These are phyloP conservation scores for Russula brevipes DNA, from an alignment of 768 basidiomycete genomes.

Conservation along the genomic window DNA sequence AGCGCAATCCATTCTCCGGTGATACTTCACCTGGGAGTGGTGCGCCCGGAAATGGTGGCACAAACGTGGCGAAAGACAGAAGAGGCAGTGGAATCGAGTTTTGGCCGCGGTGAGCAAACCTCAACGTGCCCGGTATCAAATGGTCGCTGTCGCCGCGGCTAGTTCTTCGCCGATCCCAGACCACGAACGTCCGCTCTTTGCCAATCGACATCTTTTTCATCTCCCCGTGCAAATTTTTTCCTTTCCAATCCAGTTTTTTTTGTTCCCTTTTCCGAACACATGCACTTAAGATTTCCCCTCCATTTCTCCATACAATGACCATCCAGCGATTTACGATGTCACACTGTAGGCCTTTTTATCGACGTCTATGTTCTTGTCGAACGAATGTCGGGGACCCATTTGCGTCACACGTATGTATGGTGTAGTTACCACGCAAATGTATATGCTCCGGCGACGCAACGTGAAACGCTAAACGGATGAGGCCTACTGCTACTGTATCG, in stretches of 20 bases:
- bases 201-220: slow-evolving; percentile 17
- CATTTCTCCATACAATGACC: slow-evolving; percentile 11
- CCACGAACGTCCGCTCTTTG: slow-evolving; percentile 2
- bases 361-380: slow-evolving; percentile 6
- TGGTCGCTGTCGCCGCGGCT: neutral
- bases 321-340: slow-evolving; percentile 12
- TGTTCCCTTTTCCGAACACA: slow-evolving; percentile 1
- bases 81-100: slow-evolving; percentile 63
- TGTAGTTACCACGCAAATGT: slow-evolving; percentile 25
- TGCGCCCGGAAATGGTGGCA: slow-evolving; percentile 35
- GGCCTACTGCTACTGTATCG: neutral
- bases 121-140: neutral
- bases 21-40: slow-evolving; percentile 22
- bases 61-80: slow-evolving; percentile 48
- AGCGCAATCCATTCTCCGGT: slow-evolving; percentile 36
- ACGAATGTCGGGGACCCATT: slow-evolving; percentile 16
- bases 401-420: slow-evolving; percentile 23
- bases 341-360: slow-evolving; percentile 6
- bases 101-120: slow-evolving; percentile 59
- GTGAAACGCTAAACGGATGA: slow-evolving; percentile 6
- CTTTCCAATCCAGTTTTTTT: slow-evolving; percentile 5
- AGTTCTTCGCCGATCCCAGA: neutral
- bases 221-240: slow-evolving; percentile 19
- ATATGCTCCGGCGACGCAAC: slow-evolving; percentile 23
- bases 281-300: slow-evolving; percentile 10